Evolutionary conservation across 2,329 filamentous ascomycete genomes (phyloP).

Genomic region (Alternaria sp.): DNA sequence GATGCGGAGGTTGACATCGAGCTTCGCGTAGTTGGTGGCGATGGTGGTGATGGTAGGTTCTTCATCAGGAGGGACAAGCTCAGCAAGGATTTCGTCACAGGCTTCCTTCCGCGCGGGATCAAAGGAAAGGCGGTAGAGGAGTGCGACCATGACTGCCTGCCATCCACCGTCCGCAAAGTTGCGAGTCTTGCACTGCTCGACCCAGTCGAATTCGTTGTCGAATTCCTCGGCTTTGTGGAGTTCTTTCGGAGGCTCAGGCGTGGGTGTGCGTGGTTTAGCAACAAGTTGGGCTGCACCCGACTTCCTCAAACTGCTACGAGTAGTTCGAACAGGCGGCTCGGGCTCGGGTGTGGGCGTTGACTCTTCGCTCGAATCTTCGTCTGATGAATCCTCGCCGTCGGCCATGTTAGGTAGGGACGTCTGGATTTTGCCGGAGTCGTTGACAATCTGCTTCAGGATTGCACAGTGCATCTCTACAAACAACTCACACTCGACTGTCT

Average conservation of each 20-base stretch:
- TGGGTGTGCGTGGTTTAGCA: slow-evolving; percentile 46
- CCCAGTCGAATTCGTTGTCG: slow-evolving; percentile 78
- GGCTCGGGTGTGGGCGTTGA: slow-evolving; percentile 64
- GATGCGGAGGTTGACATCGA: slow-evolving; percentile 84
- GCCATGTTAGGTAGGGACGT: slow-evolving; percentile 76
- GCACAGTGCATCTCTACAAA: slow-evolving; percentile 92
- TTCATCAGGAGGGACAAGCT: slow-evolving; percentile 79
- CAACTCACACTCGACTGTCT: slow-evolving; percentile 78
- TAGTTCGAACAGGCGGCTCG: slow-evolving; percentile 79
- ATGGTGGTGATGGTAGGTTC: slow-evolving; percentile 80
- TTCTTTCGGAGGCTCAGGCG: slow-evolving; percentile 43
- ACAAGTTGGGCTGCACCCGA: slow-evolving; percentile 68
- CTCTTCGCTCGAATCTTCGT: slow-evolving; percentile 60
- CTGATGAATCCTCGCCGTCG: slow-evolving; percentile 43
- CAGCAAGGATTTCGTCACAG: slow-evolving; percentile 79
- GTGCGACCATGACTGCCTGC: slow-evolving; percentile 86
- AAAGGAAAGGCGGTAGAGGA: slow-evolving; percentile 84
- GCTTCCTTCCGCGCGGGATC: slow-evolving; percentile 70
- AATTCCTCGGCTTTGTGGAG: slow-evolving; percentile 76
- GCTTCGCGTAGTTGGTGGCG: slow-evolving; percentile 70
- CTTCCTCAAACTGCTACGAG: slow-evolving; percentile 84
- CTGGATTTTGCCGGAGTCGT: slow-evolving; percentile 78
- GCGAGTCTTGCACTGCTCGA: slow-evolving; percentile 79
- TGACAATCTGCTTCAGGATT: slow-evolving; percentile 84
- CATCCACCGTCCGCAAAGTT: slow-evolving; percentile 89